A percentile compares a stretch with the other conserved stretches of the same genome.
These are phyloP conservation scores for Deuterostichococcus epilithicus DNA, from an alignment of 139 green algal genomes.

Conservation along the genomic window DNA sequence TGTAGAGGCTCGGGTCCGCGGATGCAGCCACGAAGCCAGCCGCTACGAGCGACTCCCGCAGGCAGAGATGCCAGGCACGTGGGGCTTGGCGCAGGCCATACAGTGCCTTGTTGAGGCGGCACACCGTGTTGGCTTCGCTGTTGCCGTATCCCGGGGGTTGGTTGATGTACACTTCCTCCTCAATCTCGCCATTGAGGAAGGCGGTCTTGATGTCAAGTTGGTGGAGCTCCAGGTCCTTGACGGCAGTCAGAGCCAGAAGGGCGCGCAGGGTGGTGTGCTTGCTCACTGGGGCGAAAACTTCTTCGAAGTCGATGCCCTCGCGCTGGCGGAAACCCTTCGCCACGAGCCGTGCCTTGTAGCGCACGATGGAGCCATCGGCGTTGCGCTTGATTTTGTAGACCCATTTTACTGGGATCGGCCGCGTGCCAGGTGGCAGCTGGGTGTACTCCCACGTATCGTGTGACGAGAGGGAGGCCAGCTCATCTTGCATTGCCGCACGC, in stretches of 20 bases:
- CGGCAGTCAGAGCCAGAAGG: constrained; percentile 20
- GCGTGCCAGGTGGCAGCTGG: too few relatives aligned
- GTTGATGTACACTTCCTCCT: constrained; percentile 26
- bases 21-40: too few relatives aligned
- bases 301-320: constrained; percentile 37
- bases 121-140: constrained; percentile 1
- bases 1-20: background rate
- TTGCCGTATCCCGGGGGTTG: constrained; percentile 14
- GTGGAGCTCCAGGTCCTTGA: constrained; percentile 32
- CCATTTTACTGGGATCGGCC: constrained; percentile 30
- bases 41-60: too few relatives aligned
- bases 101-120: constrained; percentile 27
- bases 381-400: constrained; percentile 39
- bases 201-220: constrained; percentile 56
- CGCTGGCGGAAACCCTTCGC: constrained; percentile 48
- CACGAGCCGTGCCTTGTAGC: constrained; percentile 51
- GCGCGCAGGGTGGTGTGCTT: background rate
- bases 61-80: constrained; percentile 46
- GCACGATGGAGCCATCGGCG: constrained; percentile 30
- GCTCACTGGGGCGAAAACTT: constrained; percentile 36
- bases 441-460: too few relatives aligned
- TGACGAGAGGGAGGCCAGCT: too few relatives aligned
- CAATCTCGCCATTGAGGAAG: constrained; percentile 48
- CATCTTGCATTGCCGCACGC: too few relatives aligned
- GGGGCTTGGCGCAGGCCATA: constrained; percentile 50